Conservation (phyloP, 2,329 filamentous ascomycete species). For the Pezicula radicicola region DNA sequence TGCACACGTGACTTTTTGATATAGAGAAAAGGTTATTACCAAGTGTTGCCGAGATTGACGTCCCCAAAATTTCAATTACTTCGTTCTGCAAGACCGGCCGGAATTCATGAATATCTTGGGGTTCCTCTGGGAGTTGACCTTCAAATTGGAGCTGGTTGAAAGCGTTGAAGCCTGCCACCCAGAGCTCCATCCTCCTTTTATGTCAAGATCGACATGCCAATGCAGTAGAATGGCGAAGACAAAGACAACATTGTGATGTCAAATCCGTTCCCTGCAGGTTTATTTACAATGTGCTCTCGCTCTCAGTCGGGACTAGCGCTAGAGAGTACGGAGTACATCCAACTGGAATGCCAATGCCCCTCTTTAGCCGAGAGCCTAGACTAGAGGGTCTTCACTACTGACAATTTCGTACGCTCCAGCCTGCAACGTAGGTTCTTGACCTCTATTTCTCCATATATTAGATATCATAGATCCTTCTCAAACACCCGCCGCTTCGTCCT, state of each 20-base stretch:
- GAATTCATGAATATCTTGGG: conserved; percentile 45
- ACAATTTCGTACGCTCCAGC: too few species aligned
- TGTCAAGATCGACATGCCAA: conserved; percentile 2
- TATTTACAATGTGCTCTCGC: background rate
- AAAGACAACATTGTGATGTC: background rate
- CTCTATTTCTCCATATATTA: too few species aligned
- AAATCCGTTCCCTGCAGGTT: background rate
- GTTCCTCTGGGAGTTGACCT: conserved; percentile 27
- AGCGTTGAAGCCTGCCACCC: conserved; percentile 55
- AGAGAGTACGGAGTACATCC: too few species aligned
- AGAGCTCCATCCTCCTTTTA: conserved; percentile 40
- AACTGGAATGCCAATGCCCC: too few species aligned
- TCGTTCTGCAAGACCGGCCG: conserved; percentile 35
- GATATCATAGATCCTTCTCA: too few species aligned
- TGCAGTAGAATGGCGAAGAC: background rate
- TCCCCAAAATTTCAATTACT: conserved; percentile 31
- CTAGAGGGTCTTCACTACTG: too few species aligned
- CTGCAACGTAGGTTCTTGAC: too few species aligned
- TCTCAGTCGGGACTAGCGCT: too few species aligned
- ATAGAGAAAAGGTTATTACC: conserved; percentile 30
- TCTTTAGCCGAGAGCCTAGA: too few species aligned
- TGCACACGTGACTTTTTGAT: conserved; percentile 9
- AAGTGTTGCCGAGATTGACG: conserved; percentile 42
- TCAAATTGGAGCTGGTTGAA: conserved; percentile 51
- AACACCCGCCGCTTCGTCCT: too few species aligned